phyloP scores from a whole-genome alignment of 176 grass and related monocot species.

The Saccharum spontaneum region DNA sequence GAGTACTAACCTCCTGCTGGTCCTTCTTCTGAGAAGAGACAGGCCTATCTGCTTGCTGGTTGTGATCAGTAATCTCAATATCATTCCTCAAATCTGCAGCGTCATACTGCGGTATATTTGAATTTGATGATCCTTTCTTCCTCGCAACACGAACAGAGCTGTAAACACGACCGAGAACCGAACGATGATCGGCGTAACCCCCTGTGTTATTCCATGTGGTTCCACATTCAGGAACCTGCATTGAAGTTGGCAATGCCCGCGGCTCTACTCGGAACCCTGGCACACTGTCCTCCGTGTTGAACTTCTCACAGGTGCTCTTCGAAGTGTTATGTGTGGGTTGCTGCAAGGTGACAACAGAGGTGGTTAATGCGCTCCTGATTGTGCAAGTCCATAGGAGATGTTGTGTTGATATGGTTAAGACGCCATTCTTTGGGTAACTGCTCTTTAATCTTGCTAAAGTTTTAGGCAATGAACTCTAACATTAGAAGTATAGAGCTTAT shows the following conservation, averaged over 20 bases:
- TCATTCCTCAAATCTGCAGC: slow-evolving; percentile 30
- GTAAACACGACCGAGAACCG: slow-evolving; percentile 30
- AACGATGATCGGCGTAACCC: slow-evolving; percentile 22
- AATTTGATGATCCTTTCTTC: slow-evolving; percentile 47
- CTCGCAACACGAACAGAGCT: slow-evolving; percentile 54
- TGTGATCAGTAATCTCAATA: slow-evolving; percentile 34
- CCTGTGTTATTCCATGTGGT: slow-evolving; percentile 34
- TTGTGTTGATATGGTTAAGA: not conserved
- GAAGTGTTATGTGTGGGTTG: slow-evolving; percentile 51
- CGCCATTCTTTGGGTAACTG: not conserved
- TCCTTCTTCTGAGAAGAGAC: slow-evolving; percentile 57
- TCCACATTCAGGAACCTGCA: slow-evolving; percentile 34
- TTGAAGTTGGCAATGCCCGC: slow-evolving; percentile 3
- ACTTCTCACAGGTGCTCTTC: slow-evolving; percentile 55
- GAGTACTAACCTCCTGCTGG: slow-evolving; percentile 45
- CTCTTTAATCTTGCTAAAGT: not conserved
- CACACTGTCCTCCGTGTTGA: slow-evolving; percentile 48
- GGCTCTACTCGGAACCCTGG: slow-evolving; percentile 51
- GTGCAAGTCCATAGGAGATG: not conserved
- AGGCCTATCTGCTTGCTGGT: slow-evolving; percentile 39
- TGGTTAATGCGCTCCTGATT: not conserved
- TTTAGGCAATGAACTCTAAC: not conserved
- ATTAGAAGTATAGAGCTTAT: not conserved
- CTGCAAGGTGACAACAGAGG: slow-evolving; percentile 31
- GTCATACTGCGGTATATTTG: slow-evolving; percentile 40